Evolutionary conservation across 208 protist genomes (phyloP).

Genomic region (Balamuthia mandrillaris): DNA sequence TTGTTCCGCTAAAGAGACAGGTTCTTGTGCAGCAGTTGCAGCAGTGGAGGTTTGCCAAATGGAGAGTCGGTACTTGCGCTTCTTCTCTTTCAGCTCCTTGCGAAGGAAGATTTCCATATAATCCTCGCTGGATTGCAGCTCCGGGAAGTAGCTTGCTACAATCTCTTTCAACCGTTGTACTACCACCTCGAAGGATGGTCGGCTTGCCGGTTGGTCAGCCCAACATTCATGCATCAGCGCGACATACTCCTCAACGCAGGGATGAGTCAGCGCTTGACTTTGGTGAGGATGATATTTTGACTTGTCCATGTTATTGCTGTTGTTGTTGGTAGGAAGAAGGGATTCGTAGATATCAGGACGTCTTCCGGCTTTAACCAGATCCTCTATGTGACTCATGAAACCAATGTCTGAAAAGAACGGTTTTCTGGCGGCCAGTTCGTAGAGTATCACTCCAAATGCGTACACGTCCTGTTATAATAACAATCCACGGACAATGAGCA

Average conservation of each 20-base stretch:
- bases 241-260: background rate
- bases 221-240: slow-evolving; percentile 7
- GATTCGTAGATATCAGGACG: slow-evolving; percentile 31
- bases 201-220: background rate
- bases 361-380: slow-evolving; percentile 24
- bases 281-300: background rate
- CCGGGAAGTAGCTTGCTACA: background rate
- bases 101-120: no score
- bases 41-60: no score
- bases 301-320: background rate
- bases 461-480: no score
- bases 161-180: background rate
- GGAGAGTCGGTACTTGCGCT: no score
- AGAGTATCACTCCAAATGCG: slow-evolving; percentile 49
- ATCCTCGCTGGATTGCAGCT: no score
- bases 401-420: slow-evolving; percentile 37
- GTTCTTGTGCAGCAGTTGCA: no score
- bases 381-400: slow-evolving; percentile 44
- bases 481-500: no score
- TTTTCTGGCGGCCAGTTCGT: slow-evolving; percentile 36
- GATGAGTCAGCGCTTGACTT: no score
- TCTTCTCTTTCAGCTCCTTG: no score
- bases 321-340: slow-evolving; percentile 16
- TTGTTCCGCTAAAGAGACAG: no score
- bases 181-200: background rate